A percentile compares a stretch with the other conserved stretches of the same genome.
These are phyloP conservation scores for Colletotrichum chrysophilum DNA, from an alignment of 2,329 filamentous ascomycete genomes.

Conservation along the genomic window DNA sequence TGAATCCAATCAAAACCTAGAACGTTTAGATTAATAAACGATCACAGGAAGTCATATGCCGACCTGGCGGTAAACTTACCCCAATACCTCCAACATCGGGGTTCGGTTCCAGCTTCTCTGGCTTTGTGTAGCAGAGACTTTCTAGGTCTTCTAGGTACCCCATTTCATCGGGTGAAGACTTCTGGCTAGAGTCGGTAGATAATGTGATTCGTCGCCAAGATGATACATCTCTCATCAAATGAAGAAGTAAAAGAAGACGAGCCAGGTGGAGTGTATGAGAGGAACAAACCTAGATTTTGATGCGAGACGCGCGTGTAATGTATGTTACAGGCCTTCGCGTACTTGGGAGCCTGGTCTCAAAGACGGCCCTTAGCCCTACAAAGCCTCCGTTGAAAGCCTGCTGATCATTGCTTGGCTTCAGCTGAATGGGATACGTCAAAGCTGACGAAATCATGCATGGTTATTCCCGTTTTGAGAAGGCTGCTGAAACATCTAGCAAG, in stretches of 20 bases:
- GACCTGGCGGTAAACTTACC: not conserved
- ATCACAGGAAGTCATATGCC: fast-evolving
- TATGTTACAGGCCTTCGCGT: not conserved
- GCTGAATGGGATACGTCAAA: not conserved
- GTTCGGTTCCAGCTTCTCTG: not conserved
- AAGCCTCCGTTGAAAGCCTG: no score
- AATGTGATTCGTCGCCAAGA: fast-evolving
- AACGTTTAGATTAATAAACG: no score
- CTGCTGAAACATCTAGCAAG: no score
- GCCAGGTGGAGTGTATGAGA: no score
- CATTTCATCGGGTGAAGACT: not conserved
- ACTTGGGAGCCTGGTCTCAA: not conserved
- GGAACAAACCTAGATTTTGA: no score
- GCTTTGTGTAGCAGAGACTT: not conserved
- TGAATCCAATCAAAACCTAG: not conserved
- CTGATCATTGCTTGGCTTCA: no score
- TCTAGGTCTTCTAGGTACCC: not conserved
- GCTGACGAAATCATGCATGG: not conserved
- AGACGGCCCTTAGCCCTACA: not conserved
- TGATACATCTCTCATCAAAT: no score
- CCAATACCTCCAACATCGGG: not conserved
- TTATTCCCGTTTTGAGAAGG: no score
- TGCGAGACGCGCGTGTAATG: no score
- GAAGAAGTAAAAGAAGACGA: no score
- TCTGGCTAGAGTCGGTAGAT: not conserved